Percentiles rank a stretch among this genome's conserved stretches.
phyloP scores from a whole-genome alignment of 805 yeast genomes.

The Wickerhamomyces bisporus region DNA sequence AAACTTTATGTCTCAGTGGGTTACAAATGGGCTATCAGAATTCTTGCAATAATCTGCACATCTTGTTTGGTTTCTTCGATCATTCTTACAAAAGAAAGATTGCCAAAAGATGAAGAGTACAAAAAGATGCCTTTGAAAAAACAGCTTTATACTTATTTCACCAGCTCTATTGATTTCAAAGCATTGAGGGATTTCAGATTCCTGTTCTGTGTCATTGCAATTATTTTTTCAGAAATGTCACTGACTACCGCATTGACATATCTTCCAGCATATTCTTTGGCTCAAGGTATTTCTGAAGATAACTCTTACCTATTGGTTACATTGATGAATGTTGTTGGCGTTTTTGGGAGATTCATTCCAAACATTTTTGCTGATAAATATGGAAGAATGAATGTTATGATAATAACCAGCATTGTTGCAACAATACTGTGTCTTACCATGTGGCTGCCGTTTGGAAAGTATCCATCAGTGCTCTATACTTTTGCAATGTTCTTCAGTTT shows the following conservation, averaged over 20 bases:
- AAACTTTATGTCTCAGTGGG: constrained; percentile 46
- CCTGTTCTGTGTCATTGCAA: constrained; percentile 35
- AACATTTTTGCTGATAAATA: constrained; percentile 30
- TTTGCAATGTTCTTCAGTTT: constrained; percentile 47
- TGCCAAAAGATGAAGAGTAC: constrained; percentile 29
- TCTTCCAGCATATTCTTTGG: constrained; percentile 40
- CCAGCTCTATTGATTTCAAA: constrained; percentile 29
- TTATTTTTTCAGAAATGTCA: constrained; percentile 41
- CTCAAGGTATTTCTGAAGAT: constrained; percentile 19
- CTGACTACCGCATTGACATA: constrained; percentile 42
- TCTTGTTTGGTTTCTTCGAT: constrained; percentile 32
- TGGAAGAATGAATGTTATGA: constrained; percentile 46
- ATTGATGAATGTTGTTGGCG: constrained; percentile 30
- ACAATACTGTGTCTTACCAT: constrained; percentile 29
- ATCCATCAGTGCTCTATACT: constrained; percentile 23
- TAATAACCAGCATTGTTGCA: constrained; percentile 26
- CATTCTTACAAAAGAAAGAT: constrained; percentile 37
- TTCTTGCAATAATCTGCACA: constrained; percentile 42
- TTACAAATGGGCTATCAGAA: constrained; percentile 55
- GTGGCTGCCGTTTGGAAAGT: constrained; percentile 35
- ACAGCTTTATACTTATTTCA: constrained; percentile 20
- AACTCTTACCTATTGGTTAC: constrained; percentile 38
- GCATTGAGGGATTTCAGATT: constrained; percentile 40
- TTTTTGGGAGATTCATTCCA: constrained; percentile 29
- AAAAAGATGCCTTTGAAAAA: constrained; percentile 19